phyloP scores from a whole-genome alignment of 2,329 filamentous ascomycete species.

The Botrytis fabae region DNA sequence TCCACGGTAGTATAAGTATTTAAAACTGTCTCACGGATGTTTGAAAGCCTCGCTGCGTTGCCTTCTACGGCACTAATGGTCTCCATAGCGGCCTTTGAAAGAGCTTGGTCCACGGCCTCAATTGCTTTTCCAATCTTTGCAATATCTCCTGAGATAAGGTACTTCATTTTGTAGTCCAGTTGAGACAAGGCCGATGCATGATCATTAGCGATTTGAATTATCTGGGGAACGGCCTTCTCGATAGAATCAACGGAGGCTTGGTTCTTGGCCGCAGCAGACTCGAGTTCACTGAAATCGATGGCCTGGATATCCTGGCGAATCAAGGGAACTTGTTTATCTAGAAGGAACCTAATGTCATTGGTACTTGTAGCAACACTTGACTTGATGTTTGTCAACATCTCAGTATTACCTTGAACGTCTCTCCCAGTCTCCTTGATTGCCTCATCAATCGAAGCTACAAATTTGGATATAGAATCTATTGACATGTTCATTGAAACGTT shows the following conservation, averaged over 20 bases:
- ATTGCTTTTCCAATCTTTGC: conserved; percentile 25
- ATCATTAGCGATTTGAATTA: conserved; percentile 23
- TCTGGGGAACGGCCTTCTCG: conserved; percentile 21
- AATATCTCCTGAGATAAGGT: conserved; percentile 22
- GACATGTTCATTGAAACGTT: conserved; percentile 23
- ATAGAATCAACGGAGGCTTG: conserved; percentile 21
- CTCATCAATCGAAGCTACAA: conserved; percentile 24
- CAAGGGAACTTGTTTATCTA: conserved; percentile 25
- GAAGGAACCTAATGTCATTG: conserved; percentile 24
- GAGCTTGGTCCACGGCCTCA: conserved; percentile 23
- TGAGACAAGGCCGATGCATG: conserved; percentile 21
- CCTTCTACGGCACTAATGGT: conserved; percentile 23
- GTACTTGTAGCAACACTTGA: conserved; percentile 24
- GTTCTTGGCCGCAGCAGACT: conserved; percentile 18
- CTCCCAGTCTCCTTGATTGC: conserved; percentile 25
- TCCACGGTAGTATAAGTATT: conserved; percentile 25
- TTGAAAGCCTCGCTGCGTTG: conserved; percentile 24
- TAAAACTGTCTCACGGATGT: conserved; percentile 25
- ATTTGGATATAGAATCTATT: conserved; percentile 22
- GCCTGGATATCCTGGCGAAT: conserved; percentile 26
- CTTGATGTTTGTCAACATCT: conserved; percentile 24
- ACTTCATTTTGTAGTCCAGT: conserved; percentile 24
- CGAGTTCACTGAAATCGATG: conserved; percentile 23
- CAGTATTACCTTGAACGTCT: conserved; percentile 24
- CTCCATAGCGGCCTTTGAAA: conserved; percentile 23